Base-by-base conservation (phyloP, 2,329 filamentous ascomycete species). In the Thielaviopsis populi region DNA sequence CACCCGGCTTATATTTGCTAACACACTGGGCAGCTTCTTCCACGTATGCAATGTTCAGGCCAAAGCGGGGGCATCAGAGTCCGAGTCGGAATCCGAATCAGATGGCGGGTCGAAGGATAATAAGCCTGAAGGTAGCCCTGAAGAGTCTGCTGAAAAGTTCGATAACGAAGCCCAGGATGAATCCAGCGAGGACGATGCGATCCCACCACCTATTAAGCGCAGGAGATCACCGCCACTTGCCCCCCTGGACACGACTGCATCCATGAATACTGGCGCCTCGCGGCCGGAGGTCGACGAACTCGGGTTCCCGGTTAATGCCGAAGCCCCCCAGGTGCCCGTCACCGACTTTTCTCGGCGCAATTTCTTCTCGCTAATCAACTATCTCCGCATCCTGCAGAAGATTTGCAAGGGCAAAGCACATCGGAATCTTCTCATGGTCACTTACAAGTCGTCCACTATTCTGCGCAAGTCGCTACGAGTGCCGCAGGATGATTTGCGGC, bases 391-490 rank as follows among this genome's bases (percentile, higher is more conserved):
- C 66, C 89, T 99, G 83, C 94, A 99, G 72, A 99, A 99, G 75
- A 88, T 97, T 66, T 96, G 91, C 75, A 95, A 95, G 70, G 83
- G 89, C 75, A 97, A 97, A 75, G 89, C 92, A 1, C 94, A 99
- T 75, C 87, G 94, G 63, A 95, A 95, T 73, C 80, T 99, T 15
- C 81, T 97, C 60, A 84, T 99, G 61, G 91, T 99, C 42, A 89
- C 92, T 71, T 97, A 96, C 79, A 97, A 97, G 75, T 94, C 88
- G 59, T 91, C 87, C 65, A 90, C 89, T 66, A 95, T 96, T 69
- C 82, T 99, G 30, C 88, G 91, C 69, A 96, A 96, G 74, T 86
- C 88, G 5, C 83, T 99, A 17, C 92, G 94, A 69, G 87, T 96
- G 24, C 92, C 92, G 0, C 90, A 99, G 70, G 86, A 86, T 1